phyloP scores from a whole-genome alignment of 768 basidiomycete genomes.

The Lyophyllum shimeji region DNA sequence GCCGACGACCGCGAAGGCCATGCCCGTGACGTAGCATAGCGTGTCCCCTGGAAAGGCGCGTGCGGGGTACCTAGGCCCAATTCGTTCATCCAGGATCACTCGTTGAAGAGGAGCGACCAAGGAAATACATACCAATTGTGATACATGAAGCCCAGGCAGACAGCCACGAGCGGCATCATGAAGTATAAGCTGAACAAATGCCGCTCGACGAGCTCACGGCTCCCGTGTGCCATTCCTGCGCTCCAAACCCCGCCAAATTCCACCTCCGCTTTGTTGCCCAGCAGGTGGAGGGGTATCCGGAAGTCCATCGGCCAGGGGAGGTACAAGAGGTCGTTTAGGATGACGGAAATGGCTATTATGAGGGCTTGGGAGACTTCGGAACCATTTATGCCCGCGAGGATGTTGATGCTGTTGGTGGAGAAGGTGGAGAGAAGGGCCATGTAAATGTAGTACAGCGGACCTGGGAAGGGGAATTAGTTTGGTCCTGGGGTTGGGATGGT shows the following conservation, averaged over 20 bases:
- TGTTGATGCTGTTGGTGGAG: conserved; percentile 97
- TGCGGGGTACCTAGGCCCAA: conserved; percentile 86
- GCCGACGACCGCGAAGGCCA: conserved; percentile 98
- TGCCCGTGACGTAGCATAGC: conserved; percentile 95
- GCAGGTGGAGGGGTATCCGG: conserved; percentile 66
- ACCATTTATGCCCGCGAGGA: conserved; percentile 96
- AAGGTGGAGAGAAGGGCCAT: conserved; percentile 97
- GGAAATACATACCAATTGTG: conserved; percentile 81
- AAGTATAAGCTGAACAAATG: conserved; percentile 97
- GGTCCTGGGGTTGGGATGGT: not conserved
- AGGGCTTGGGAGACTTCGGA: conserved; percentile 93
- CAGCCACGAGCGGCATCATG: conserved; percentile 92
- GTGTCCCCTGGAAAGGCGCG: conserved; percentile 96
- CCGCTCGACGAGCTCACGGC: conserved; percentile 82
- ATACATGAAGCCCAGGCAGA: conserved; percentile 87
- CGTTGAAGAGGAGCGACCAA: not conserved
- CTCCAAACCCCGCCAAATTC: conserved; percentile 80
- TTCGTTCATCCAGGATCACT: not conserved
- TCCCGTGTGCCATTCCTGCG: conserved; percentile 85
- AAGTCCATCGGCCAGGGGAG: conserved; percentile 86
- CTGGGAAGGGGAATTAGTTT: conserved; percentile 36
- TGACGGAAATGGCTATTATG: conserved; percentile 88
- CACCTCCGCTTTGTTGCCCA: conserved; percentile 64
- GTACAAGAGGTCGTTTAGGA: conserved; percentile 90
- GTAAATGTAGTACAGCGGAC: conserved; percentile 93